phyloP scores from a whole-genome alignment of 208 protist species.

The Acanthamoeba polyphaga region DNA sequence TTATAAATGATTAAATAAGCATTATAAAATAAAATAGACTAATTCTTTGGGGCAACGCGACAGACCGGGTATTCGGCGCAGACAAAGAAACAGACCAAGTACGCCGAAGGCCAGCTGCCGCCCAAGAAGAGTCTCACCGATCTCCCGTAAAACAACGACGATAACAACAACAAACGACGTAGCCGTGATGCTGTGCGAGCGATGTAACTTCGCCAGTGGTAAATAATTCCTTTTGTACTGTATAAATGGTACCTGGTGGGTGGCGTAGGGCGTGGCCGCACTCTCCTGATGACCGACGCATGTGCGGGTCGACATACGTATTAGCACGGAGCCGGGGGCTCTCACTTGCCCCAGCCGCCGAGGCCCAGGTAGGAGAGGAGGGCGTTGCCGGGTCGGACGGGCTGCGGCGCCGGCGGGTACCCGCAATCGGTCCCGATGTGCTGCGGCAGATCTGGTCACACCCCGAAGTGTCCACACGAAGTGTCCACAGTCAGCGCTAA shows the following conservation, averaged over 20 bases:
- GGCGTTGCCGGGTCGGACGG: background rate
- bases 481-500: no score
- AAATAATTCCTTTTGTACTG: no score
- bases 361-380: conserved; percentile 26
- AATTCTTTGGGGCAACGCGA: background rate
- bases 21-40: background rate
- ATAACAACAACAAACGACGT: no score
- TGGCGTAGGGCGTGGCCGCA: no score
- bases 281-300: no score
- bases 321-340: no score
- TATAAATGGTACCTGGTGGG: no score
- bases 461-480: no score
- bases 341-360: conserved; percentile 22
- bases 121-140: conserved; percentile 66
- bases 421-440: conserved; percentile 8
- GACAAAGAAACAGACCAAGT: conserved; percentile 44
- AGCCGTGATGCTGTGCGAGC: no score
- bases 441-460: conserved; percentile 1
- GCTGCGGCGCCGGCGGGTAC: background rate
- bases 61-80: background rate
- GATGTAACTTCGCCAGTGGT: no score
- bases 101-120: conserved; percentile 46
- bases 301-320: no score
- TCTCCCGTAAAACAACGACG: background rate
- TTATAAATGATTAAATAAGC: no score